Base-by-base conservation (phyloP, 305 asterid genomes). In the Rubia occidens region DNA sequence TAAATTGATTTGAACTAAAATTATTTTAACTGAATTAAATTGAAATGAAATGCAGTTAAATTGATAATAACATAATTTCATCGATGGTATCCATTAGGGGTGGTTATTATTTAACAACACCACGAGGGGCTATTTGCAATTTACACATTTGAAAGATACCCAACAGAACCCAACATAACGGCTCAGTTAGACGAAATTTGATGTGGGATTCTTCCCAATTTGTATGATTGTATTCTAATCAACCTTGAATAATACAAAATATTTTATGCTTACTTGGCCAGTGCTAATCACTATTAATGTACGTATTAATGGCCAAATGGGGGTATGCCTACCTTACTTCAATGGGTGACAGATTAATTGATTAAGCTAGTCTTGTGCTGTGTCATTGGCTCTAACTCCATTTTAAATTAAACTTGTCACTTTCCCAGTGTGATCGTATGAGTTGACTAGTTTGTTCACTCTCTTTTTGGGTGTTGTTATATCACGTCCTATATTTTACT, bases 301-400 rank as follows among this genome's bases (percentile, higher is more conserved):
- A 62, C 0, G 58, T 18, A 53, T 53, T 53, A 53, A 53, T 53
- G 58, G 3, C 8, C 58, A 17, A 64, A 64, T 65, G 65, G 71
- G 71, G 76, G 51, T 2, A 18, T 47, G 72, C 44, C 76, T 53
- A 53, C 58, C 58, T 55, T 72, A 72, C 58, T 64, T 54, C 65
- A 61, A n/a, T 45, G 11, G 54, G 40, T 66, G 72, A 69, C 68
- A 26, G 67, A 54, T 53, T n/a, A 49, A 15, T 53, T 53, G 21
- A 53, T 58, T 67, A 20, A 59, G 37, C 71, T 72, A 53, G 20
- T 72, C 47, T 32, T 56, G 67, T 56, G 62, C 32, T 66, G 43
- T 45, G 61, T 59, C 32, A 73, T 73, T 73, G 71, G 76, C 58
- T 73, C 43, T 60, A 73, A 66, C 68, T 66, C 63, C 62, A 37